phyloP scores from a whole-genome alignment of 2,329 filamentous ascomycete genomes.

The Cercospora sesami region DNA sequence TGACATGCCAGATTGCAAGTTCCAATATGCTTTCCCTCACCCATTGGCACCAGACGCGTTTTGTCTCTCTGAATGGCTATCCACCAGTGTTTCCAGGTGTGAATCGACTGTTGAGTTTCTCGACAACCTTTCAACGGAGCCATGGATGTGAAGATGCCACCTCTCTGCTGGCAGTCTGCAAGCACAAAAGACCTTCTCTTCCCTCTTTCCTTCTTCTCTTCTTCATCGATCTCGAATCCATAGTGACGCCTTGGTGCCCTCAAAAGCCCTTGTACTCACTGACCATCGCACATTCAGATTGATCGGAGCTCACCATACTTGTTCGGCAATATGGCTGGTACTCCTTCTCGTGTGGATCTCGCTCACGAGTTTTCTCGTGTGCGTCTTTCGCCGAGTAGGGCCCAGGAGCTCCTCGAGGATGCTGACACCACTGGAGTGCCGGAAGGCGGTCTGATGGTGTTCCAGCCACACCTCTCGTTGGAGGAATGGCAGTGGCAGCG shows the following conservation, averaged over 20 bases:
- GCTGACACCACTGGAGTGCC: not conserved
- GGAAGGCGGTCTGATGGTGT: not conserved
- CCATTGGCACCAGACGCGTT: not conserved
- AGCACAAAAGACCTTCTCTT: not conserved
- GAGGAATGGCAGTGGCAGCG: not conserved
- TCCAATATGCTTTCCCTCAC: not conserved
- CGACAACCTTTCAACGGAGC: not conserved
- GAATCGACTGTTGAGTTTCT: not conserved
- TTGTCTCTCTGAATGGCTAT: not conserved
- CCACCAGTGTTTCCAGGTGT: not conserved
- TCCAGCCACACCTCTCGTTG: not conserved
- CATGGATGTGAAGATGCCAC: not conserved
- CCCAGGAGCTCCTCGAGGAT: not conserved
- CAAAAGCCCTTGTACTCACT: conserved; percentile 1
- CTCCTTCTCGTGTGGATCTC: not conserved
- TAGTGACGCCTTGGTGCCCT: not conserved
- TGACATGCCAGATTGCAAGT: not conserved
- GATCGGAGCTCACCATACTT: not conserved
- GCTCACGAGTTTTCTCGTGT: not conserved
- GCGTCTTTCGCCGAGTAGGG: not conserved
- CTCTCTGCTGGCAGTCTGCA: not conserved
- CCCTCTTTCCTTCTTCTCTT: not conserved
- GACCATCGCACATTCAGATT: not conserved
- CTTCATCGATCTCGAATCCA: not conserved
- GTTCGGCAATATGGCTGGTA: not conserved